These are phyloP conservation scores for Ajuga reptans DNA, from an alignment of 305 asterid genomes.

Conservation along the genomic window DNA sequence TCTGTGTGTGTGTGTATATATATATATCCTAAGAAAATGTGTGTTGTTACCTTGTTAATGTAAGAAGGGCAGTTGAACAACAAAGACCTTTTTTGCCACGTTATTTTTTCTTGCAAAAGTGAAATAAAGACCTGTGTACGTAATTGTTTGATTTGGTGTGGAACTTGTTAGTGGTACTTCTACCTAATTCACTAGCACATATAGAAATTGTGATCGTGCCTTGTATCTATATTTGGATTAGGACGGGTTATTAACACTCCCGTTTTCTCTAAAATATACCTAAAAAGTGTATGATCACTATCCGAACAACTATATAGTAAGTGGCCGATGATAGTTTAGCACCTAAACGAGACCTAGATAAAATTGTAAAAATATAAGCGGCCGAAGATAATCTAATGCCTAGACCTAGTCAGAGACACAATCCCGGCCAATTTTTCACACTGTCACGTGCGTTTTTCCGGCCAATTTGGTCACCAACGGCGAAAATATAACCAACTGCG, in stretches of 20 bases:
- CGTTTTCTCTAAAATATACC: no score
- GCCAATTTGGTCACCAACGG: no score
- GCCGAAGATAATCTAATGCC: no score
- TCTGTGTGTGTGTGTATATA: neutral
- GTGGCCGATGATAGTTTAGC: no score
- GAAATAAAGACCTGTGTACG: neutral
- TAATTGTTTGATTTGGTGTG: slow-evolving; percentile 16
- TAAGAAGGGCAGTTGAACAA: slow-evolving; percentile 8
- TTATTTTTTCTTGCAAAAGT: neutral
- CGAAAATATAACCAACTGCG: no score
- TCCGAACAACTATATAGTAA: no score
- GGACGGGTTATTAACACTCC: no score
- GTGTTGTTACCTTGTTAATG: neutral
- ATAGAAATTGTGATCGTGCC: neutral
- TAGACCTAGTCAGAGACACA: no score
- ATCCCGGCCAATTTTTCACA: no score
- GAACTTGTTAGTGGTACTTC: neutral
- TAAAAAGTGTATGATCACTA: neutral
- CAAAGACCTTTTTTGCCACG: slow-evolving; percentile 2
- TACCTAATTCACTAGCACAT: neutral
- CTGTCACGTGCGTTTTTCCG: no score
- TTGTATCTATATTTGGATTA: neutral
- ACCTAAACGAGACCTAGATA: no score
- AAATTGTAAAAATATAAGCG: no score
- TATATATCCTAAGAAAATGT: neutral